Evolutionary conservation across 2,329 filamentous ascomycete genomes (phyloP).

Genomic region (Aspergillus unguis): DNA sequence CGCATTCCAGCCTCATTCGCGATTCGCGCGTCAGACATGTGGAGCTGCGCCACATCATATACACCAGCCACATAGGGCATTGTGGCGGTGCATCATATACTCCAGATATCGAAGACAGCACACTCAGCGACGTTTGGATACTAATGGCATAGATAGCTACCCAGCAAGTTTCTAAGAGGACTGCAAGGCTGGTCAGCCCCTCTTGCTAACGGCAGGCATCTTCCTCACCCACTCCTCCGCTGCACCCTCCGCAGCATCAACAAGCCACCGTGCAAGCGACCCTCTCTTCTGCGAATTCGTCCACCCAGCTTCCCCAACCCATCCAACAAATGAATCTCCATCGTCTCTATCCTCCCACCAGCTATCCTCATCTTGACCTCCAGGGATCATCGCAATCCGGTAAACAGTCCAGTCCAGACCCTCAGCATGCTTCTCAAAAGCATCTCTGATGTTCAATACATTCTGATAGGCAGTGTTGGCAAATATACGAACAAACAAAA

Average conservation of each 20-base stretch:
- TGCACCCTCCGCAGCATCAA: conserved; percentile 1
- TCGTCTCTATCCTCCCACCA: conserved; percentile 3
- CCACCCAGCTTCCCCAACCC: conserved; percentile 1
- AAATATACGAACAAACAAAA: not conserved
- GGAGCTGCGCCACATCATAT: too few species aligned
- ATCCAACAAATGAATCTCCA: conserved; percentile 1
- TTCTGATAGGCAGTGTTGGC: conserved; percentile 2
- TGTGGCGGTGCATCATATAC: too few species aligned
- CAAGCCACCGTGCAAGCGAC: conserved; percentile 3
- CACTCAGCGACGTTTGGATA: too few species aligned
- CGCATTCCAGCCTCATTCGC: too few species aligned
- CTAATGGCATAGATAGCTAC: too few species aligned
- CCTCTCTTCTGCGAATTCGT: not conserved
- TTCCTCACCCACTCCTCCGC: conserved; percentile 5
- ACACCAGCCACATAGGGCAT: too few species aligned
- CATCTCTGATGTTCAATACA: not conserved
- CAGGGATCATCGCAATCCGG: conserved; percentile 1
- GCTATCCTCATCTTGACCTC: not conserved
- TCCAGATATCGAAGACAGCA: too few species aligned
- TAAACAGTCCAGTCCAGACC: conserved; percentile 5
- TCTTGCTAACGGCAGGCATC: conserved; percentile 5
- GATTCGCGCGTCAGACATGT: too few species aligned
- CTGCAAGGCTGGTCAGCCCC: not conserved
- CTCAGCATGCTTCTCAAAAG: not conserved
- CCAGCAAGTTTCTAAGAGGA: too few species aligned